These are phyloP conservation scores for Rhodomyrtus psidioides DNA, from an alignment of 441 rosid species.

Conservation along the genomic window DNA sequence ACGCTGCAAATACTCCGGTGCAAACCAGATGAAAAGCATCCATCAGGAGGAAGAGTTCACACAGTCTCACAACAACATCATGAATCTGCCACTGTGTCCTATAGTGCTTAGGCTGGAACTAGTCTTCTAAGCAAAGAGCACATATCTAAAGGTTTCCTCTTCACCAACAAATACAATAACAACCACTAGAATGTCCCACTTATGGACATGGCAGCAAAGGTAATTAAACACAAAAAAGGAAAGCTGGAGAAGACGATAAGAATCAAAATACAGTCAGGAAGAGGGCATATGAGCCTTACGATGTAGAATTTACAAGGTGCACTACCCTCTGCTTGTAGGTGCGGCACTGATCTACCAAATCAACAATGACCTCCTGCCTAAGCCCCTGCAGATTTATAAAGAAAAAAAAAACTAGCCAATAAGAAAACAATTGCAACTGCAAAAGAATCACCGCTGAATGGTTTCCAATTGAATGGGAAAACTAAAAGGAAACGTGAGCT, in stretches of 20 bases:
- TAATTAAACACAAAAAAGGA: neutral
- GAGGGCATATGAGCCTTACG: conserved; percentile 40
- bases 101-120: neutral
- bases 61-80: neutral
- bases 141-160: neutral
- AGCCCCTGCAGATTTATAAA: conserved; percentile 53
- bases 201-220: neutral
- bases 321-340: conserved; percentile 96
- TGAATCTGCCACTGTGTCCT: neutral
- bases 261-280: neutral
- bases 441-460: neutral
- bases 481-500: neutral
- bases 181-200: neutral
- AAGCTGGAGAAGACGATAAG: neutral
- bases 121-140: neutral
- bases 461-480: neutral
- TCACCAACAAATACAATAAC: neutral
- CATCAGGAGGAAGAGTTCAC: neutral
- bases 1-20: neutral
- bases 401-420: neutral
- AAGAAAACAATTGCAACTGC: neutral
- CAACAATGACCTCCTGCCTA: conserved; percentile 95
- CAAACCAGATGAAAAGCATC: neutral
- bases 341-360: conserved; percentile 96
- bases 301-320: conserved; percentile 95